Conservation (phyloP, 164 flowering plant species). For the Nymphaea thermarum region DNA sequence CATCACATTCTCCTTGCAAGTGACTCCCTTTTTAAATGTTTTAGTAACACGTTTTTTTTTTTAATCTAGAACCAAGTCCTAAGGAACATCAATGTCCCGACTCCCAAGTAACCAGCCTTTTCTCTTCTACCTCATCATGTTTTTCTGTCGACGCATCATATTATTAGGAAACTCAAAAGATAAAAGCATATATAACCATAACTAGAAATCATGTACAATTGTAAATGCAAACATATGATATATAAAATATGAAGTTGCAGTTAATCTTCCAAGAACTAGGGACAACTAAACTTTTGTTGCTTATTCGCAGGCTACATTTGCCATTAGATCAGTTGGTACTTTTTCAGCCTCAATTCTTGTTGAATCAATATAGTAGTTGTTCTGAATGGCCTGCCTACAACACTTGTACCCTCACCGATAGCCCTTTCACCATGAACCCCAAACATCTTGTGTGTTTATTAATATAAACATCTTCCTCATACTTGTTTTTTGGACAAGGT, state of each 20-base stretch:
- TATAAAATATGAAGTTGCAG: no score
- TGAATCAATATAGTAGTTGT: conserved; percentile 83
- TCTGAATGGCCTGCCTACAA: conserved; percentile 64
- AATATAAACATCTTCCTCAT: conserved; percentile 77
- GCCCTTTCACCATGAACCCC: conserved; percentile 99
- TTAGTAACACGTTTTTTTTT: conserved; percentile 50
- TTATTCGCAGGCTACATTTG: conserved; percentile 73
- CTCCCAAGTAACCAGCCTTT: conserved; percentile 81
- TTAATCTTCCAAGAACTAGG: no score
- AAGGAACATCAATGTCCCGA: conserved; percentile 74
- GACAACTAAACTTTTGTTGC: conserved; percentile 46
- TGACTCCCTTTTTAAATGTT: conserved; percentile 83
- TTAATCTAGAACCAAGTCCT: conserved; percentile 63
- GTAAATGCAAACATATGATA: no score
- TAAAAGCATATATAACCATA: no score
- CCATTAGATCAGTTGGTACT: conserved; percentile 65
- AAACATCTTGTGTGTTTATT: conserved; percentile 83
- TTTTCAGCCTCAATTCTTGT: conserved; percentile 91
- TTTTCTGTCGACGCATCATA: conserved; percentile 23
- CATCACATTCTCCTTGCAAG: no score
- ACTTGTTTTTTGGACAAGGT: conserved; percentile 69
- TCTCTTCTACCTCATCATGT: conserved; percentile 46
- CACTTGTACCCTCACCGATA: conserved; percentile 97
- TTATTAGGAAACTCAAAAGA: no score
- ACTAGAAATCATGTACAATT: no score